These are phyloP conservation scores for Picochlorum costavermella DNA, from an alignment of 139 green algal genomes.

Conservation along the genomic window DNA sequence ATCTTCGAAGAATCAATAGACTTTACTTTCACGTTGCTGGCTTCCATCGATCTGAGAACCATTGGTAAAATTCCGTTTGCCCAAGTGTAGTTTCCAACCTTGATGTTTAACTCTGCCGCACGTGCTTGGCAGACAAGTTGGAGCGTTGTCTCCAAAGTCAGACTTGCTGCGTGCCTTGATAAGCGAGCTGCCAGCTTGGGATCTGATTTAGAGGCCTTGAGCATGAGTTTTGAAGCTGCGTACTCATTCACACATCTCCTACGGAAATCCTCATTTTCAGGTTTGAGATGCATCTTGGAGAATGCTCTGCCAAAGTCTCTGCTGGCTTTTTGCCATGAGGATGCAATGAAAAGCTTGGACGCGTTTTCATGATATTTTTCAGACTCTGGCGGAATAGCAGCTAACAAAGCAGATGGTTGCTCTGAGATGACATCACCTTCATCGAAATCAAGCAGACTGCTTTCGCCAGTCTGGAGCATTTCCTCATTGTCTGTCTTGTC, in stretches of 20 bases:
- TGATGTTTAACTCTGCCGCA: conserved; percentile 28
- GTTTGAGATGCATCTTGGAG: background rate
- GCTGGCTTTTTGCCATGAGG: background rate
- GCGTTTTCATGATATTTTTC: background rate
- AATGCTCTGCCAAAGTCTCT: background rate
- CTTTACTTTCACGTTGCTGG: background rate
- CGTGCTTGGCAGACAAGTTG: background rate
- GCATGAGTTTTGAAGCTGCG: conserved; percentile 20
- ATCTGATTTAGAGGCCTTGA: background rate
- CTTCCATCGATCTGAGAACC: conserved; percentile 14
- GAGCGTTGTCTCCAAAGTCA: conserved; percentile 7
- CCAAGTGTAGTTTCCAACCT: conserved; percentile 2
- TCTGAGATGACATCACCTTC: background rate
- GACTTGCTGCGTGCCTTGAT: conserved; percentile 12
- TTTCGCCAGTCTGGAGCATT: too few species aligned
- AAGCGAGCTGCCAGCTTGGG: background rate
- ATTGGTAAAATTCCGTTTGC: conserved; percentile 22
- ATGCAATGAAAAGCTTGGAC: background rate
- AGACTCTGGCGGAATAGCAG: background rate
- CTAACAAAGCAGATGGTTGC: background rate
- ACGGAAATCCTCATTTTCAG: background rate
- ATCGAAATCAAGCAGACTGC: too few species aligned
- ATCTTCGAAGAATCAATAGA: background rate
- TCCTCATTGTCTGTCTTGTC: background rate
- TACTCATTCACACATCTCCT: conserved; percentile 12